These are phyloP conservation scores for Megacollybia marginata DNA, from an alignment of 768 basidiomycete species.

Conservation along the genomic window DNA sequence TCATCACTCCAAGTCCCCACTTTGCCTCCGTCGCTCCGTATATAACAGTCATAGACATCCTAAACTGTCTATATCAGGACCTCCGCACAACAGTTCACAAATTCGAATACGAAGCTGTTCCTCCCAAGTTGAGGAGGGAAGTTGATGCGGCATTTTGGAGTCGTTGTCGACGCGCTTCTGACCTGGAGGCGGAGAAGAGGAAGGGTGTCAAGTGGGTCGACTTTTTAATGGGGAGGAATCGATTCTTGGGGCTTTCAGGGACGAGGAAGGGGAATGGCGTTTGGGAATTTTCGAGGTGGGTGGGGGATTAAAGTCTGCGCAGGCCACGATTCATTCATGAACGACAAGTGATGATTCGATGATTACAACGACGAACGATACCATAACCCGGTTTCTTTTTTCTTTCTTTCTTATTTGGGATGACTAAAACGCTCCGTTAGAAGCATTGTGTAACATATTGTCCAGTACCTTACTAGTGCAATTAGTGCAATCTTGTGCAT, in stretches of 20 bases:
- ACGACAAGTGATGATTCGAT: no score
- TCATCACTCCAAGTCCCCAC: slow-evolving; percentile 1
- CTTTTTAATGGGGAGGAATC: slow-evolving; percentile 45
- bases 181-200: slow-evolving; percentile 31
- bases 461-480: no score
- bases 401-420: no score
- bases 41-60: slow-evolving; percentile 40
- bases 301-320: no score
- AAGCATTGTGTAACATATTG: no score
- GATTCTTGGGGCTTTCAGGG: slow-evolving; percentile 39
- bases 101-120: slow-evolving; percentile 34
- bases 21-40: no score
- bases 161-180: slow-evolving; percentile 28
- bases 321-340: no score
- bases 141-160: slow-evolving; percentile 40
- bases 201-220: slow-evolving; percentile 53
- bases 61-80: slow-evolving; percentile 35
- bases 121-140: slow-evolving; percentile 21
- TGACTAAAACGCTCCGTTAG: no score
- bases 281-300: no score
- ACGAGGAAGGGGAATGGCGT: slow-evolving; percentile 30
- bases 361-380: no score
- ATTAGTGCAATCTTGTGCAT: no score
- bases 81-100: slow-evolving; percentile 38
- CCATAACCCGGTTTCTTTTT: no score